Conservation (phyloP, 1,284 basidiomycete species). For the Moniliophthora roreri region DNA sequence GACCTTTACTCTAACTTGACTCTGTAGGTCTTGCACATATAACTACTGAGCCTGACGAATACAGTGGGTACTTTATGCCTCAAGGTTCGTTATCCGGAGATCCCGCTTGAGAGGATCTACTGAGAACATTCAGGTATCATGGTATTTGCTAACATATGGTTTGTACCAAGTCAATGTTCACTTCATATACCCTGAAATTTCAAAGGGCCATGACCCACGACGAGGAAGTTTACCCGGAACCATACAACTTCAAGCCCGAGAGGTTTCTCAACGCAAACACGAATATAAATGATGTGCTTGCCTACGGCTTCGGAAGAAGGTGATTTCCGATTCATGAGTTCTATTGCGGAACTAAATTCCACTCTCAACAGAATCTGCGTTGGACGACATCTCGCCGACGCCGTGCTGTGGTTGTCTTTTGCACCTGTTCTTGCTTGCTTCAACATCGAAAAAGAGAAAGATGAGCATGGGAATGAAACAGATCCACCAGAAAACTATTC, state of each 20-base stretch:
- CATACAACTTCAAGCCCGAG: conserved; percentile 36
- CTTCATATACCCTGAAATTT: background rate
- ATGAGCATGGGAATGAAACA: conserved; percentile 15
- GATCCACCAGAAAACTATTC: conserved; percentile 14
- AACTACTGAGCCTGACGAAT: too few relatives aligned
- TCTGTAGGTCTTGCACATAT: too few relatives aligned
- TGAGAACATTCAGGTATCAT: too few relatives aligned
- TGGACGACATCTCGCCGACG: conserved; percentile 20
- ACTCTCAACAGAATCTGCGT: conserved; percentile 17
- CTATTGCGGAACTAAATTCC: background rate
- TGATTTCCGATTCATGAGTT: background rate
- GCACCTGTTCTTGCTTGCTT: conserved; percentile 21
- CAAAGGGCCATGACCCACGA: conserved; percentile 38
- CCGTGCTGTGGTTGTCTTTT: conserved; percentile 20
- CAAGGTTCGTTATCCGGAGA: too few relatives aligned
- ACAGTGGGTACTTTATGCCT: too few relatives aligned
- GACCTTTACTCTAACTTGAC: background rate
- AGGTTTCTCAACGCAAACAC: conserved; percentile 27
- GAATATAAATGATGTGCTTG: conserved; percentile 25
- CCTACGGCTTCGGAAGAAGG: conserved; percentile 35
- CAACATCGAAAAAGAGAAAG: conserved; percentile 17
- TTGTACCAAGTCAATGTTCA: background rate
- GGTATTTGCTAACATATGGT: background rate
- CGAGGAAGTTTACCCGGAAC: conserved; percentile 34
- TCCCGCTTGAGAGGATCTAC: too few relatives aligned